A percentile compares a stretch with the other conserved stretches of the same genome.
These are phyloP conservation scores for Xylaria sp. DNA, from an alignment of 2,329 filamentous ascomycete species.

Conservation along the genomic window DNA sequence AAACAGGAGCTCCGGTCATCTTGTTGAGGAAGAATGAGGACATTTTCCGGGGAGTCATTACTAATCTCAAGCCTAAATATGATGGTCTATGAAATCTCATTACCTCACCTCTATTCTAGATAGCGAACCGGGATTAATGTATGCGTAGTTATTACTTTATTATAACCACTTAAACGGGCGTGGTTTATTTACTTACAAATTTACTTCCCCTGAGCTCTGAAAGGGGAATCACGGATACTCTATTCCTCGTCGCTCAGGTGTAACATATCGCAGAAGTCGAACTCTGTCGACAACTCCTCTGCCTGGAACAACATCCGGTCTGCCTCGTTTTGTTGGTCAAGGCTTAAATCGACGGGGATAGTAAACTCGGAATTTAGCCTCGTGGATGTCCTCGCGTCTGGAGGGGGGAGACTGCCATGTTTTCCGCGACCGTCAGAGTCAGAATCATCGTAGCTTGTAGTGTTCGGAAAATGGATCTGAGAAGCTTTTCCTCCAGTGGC, in stretches of 20 bases:
- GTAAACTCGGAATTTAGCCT: neutral
- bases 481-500: neutral
- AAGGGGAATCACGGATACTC: too few relatives aligned
- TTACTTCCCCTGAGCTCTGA: too few relatives aligned
- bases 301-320: constrained; percentile 9
- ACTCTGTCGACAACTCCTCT: constrained; percentile 3
- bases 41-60: too few relatives aligned
- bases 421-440: neutral
- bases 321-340: neutral
- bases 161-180: too few relatives aligned
- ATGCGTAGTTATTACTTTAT: too few relatives aligned
- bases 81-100: too few relatives aligned
- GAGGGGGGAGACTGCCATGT: neutral
- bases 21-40: too few relatives aligned
- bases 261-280: constrained; percentile 4
- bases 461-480: neutral
- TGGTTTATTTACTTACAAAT: too few relatives aligned
- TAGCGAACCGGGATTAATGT: too few relatives aligned
- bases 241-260: constrained; percentile 7
- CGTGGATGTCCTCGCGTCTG: neutral
- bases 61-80: too few relatives aligned
- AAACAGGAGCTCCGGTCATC: too few relatives aligned
- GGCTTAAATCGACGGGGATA: neutral
- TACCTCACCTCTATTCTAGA: too few relatives aligned
- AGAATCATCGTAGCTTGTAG: neutral